Base-by-base conservation (phyloP, 179 eudicot genomes). In the Beta macrorhiza region DNA sequence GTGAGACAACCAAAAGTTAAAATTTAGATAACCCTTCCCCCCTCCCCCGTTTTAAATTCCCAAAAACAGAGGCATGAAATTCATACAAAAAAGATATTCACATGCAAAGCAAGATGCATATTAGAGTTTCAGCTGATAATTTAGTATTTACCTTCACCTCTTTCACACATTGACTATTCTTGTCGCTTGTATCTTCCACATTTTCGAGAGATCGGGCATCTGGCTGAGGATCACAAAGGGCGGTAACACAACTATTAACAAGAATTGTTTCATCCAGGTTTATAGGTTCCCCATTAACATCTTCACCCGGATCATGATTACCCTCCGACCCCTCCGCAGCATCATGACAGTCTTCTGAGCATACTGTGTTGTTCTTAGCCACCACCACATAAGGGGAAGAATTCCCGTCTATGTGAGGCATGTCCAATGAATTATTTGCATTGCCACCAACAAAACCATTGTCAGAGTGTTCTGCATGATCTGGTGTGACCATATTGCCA, bases 101-200 rank as follows among this genome's bases (percentile, higher is more conserved):
- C 47, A 67, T 5, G 55, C 45, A 79, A 37, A 29, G 59, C 32
- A 49, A 72, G 63, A 67, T 49, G 80, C 55, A 77, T 29, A 47
- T 47, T 37, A 12, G 70, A 82, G 32, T 25, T 7, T 80, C 53
- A 77, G 72, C 64, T 64, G 29, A n/a, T 56, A 52, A 72, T 55
- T 57, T n/a, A 56, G 64, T 20, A 78, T n/a, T 75, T 44, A 86
- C 84, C 85, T 75, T 81, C 37, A 20, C 69, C 56, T 82, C 80
- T 58, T 81, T 74, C 56, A 59, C 69, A 75, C 75, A 55, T 51
- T 13, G 63, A 72, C n/a, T 70, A 67, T 69, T 52, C 32, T 79
- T 72, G 12, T 70, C 67, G 44, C 14, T 67, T 32, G 69, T 68
- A 47, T 76, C 79, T 29, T 72, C 82, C 8, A 44, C 51, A 79